A percentile compares a stretch with the other conserved stretches of the same genome.
These are phyloP conservation scores for Setomelanomma holmii DNA, from an alignment of 2,329 filamentous ascomycete genomes.

Conservation along the genomic window DNA sequence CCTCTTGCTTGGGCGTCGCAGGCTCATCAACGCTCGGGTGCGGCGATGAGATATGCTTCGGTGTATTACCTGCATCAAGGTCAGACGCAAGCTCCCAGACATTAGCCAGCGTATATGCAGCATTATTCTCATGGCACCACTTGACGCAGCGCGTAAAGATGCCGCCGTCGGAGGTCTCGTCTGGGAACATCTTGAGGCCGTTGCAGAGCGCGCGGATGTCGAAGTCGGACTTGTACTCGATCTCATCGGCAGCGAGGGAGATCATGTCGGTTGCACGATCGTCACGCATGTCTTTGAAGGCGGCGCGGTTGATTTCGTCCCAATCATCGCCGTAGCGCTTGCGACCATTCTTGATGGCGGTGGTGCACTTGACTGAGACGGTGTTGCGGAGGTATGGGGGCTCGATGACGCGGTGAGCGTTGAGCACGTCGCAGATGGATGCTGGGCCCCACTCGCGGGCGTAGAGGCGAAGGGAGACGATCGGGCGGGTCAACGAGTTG, in stretches of 20 bases:
- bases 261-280: constrained; percentile 31
- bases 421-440: constrained; percentile 26
- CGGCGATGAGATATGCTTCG: background rate
- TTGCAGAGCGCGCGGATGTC: constrained; percentile 19
- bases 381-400: constrained; percentile 41
- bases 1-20: background rate
- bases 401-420: constrained; percentile 29
- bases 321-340: constrained; percentile 22
- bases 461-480: constrained; percentile 35
- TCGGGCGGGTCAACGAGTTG: constrained; percentile 29
- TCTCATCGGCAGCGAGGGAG: constrained; percentile 6
- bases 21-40: background rate
- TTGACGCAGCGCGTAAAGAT: constrained; percentile 39
- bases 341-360: constrained; percentile 27
- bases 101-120: constrained; percentile 16
- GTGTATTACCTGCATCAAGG: constrained; percentile 10
- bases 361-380: constrained; percentile 36
- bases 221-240: constrained; percentile 11
- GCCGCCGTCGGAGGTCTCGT: constrained; percentile 18
- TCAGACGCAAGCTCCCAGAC: constrained; percentile 19
- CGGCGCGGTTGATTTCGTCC: constrained; percentile 6
- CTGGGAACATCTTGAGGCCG: constrained; percentile 27
- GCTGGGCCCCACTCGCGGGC: constrained; percentile 32
- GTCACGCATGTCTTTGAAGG: constrained; percentile 18
- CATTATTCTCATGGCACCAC: constrained; percentile 27